A percentile compares a stretch with the other conserved stretches of the same genome.
phyloP scores from a whole-genome alignment of 2,329 filamentous ascomycete genomes.

The Lachnum nothofagi region DNA sequence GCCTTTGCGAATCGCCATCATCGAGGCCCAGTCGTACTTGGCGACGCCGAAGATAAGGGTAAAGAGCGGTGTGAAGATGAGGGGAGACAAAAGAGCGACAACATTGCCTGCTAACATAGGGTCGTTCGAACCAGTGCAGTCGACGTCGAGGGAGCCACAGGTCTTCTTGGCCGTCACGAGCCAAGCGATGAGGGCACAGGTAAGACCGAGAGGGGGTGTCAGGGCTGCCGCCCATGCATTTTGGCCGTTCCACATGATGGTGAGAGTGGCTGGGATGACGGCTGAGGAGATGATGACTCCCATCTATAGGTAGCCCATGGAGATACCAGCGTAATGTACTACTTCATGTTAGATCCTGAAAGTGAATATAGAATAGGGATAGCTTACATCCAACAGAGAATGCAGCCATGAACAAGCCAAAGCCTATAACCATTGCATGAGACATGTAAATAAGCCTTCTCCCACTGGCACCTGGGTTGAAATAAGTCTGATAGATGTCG shows the following conservation, averaged over 20 bases:
- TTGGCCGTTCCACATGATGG: constrained; percentile 75
- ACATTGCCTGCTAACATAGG: constrained; percentile 88
- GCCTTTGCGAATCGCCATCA: constrained; percentile 71
- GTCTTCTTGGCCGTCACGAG: constrained; percentile 68
- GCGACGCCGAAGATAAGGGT: constrained; percentile 59
- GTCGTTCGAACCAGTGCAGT: constrained; percentile 75
- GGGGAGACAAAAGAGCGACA: constrained; percentile 69
- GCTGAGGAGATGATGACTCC: constrained; percentile 83
- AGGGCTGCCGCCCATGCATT: constrained; percentile 69
- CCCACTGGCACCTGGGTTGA: constrained; percentile 72
- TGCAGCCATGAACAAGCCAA: constrained; percentile 70
- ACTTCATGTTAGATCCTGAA: background rate
- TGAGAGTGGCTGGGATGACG: constrained; percentile 75
- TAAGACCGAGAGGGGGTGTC: constrained; percentile 64
- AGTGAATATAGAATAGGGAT: constrained; percentile 42
- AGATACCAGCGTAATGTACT: constrained; percentile 56
- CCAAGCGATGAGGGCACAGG: constrained; percentile 68
- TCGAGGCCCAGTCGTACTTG: constrained; percentile 81
- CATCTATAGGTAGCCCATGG: constrained; percentile 91
- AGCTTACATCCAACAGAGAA: constrained; percentile 62
- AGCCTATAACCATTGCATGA: constrained; percentile 67
- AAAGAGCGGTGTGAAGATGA: constrained; percentile 70
- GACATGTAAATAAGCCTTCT: constrained; percentile 74
- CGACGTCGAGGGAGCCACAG: constrained; percentile 64
- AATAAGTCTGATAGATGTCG: constrained; percentile 81